phyloP scores from a whole-genome alignment of 345 rosid genomes.

The Lagerstroemia speciosa region DNA sequence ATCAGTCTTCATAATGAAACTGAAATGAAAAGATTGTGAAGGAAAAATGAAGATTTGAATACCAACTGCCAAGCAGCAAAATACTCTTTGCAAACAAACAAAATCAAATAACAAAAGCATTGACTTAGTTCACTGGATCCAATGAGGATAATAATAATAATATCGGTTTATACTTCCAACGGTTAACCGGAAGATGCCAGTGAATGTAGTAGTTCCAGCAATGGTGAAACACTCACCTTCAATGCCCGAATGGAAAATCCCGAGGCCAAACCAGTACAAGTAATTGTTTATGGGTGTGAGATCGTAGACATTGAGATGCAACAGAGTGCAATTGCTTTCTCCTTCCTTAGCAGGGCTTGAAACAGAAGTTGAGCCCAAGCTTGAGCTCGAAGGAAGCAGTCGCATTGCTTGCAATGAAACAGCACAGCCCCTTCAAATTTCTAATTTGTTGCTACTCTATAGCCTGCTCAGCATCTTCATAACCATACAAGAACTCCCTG shows the following conservation, averaged over 20 bases:
- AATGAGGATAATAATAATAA: too few relatives aligned
- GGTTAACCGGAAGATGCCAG: neutral
- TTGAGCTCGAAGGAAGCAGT: slow-evolving; percentile 42
- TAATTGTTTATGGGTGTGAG: slow-evolving; percentile 84
- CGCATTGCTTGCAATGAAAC: slow-evolving; percentile 39
- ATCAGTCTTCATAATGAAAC: too few relatives aligned
- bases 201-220: neutral
- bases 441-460: neutral
- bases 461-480: slow-evolving; percentile 1
- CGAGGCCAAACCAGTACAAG: slow-evolving; percentile 87
- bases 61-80: neutral
- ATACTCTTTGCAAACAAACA: neutral
- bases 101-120: too few relatives aligned
- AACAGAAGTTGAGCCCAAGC: slow-evolving; percentile 34
- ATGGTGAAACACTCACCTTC: slow-evolving; percentile 44
- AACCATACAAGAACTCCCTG: neutral
- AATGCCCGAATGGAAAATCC: slow-evolving; percentile 89
- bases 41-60: neutral
- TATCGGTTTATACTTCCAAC: too few relatives aligned
- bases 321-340: slow-evolving; percentile 20
- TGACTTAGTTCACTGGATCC: too few relatives aligned
- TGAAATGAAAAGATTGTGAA: too few relatives aligned
- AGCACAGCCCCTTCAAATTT: slow-evolving; percentile 6
- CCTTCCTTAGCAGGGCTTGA: slow-evolving; percentile 41
- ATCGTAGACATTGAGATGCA: slow-evolving; percentile 86